phyloP scores from a whole-genome alignment of 768 basidiomycete species.

The Russula ochroleuca region DNA sequence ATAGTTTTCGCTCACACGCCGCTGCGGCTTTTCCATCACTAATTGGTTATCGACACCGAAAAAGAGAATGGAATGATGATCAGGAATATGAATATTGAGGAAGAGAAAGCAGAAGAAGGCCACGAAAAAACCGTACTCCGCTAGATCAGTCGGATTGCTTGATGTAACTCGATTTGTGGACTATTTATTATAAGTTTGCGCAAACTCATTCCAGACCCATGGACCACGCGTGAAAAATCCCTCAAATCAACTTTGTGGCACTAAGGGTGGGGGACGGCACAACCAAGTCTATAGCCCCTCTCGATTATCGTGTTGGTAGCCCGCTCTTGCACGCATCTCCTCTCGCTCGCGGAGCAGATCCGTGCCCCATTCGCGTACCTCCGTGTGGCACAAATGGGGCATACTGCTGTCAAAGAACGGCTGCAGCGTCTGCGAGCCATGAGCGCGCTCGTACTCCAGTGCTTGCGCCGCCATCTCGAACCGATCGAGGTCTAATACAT shows the following conservation, averaged over 20 bases:
- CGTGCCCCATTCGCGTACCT: slow-evolving; percentile 68
- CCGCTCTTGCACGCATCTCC: slow-evolving; percentile 3
- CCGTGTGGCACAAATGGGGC: slow-evolving; percentile 64
- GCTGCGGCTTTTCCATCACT: slow-evolving; percentile 89
- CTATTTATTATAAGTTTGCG: neutral
- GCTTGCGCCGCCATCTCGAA: slow-evolving; percentile 89
- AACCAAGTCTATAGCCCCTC: neutral
- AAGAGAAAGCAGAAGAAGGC: neutral
- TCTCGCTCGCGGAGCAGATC: slow-evolving; percentile 51
- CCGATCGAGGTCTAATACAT: slow-evolving; percentile 64
- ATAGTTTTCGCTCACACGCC: slow-evolving; percentile 91
- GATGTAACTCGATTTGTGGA: neutral
- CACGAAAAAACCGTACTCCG: neutral
- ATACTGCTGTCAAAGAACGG: slow-evolving; percentile 79
- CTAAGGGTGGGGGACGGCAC: neutral
- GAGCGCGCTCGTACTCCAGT: slow-evolving; percentile 63
- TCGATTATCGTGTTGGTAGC: neutral
- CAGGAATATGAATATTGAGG: neutral
- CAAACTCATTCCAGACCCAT: neutral
- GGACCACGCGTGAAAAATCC: no score
- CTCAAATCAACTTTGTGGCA: neutral
- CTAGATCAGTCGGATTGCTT: neutral
- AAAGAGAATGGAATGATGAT: neutral
- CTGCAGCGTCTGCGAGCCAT: slow-evolving; percentile 50
- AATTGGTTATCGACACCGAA: slow-evolving; percentile 22